Evolutionary conservation across 495 filamentous ascomycete species (phyloP).

Genomic region (Talaromyces liani): DNA sequence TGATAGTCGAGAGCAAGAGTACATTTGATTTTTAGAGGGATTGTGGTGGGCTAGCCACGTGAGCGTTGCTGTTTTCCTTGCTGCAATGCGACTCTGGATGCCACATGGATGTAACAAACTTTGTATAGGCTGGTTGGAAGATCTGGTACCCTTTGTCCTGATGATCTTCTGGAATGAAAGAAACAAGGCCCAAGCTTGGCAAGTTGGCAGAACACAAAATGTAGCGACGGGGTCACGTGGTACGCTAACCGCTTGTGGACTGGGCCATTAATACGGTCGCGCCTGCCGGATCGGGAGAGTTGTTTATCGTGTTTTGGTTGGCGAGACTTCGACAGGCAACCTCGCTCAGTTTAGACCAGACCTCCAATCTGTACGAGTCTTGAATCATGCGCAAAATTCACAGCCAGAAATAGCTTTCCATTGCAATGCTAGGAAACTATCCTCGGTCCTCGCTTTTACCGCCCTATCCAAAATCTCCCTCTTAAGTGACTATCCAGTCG

Average conservation of each 20-base stretch:
- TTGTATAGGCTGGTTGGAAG: background rate
- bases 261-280: background rate
- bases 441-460: background rate
- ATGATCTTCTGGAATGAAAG: background rate
- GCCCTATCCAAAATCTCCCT: constrained; percentile 10
- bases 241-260: background rate
- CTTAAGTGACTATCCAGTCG: constrained; percentile 9
- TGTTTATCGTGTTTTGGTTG: constrained; percentile 5
- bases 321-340: background rate
- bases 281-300: constrained; percentile 7
- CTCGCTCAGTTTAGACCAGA: background rate
- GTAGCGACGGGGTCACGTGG: background rate
- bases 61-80: background rate
- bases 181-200: background rate
- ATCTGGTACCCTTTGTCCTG: background rate
- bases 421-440: background rate
- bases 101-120: background rate
- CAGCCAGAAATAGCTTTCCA: background rate
- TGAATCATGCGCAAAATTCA: background rate
- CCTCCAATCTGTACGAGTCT: background rate
- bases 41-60: background rate
- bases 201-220: background rate
- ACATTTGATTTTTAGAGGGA: too few relatives aligned
- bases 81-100: background rate
- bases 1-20: background rate